Percentiles rank a stretch among this genome's conserved stretches.
Evolutionary conservation across 2,329 filamentous ascomycete species (phyloP).

Genomic region (Magnaporthiopsis rhizophila): DNA sequence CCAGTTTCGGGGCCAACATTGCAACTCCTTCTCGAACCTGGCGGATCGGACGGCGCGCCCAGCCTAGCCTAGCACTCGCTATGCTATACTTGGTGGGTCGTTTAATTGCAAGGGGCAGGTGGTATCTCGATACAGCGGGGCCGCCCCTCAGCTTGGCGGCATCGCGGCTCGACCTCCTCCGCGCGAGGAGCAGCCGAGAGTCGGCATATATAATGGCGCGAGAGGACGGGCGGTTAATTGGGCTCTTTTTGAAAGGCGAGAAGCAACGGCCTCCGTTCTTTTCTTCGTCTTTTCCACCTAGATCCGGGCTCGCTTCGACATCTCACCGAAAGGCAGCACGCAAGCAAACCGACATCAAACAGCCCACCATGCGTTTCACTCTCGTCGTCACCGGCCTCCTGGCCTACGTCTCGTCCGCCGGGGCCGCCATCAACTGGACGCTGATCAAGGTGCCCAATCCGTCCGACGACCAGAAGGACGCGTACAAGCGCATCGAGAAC

Average conservation of each 20-base stretch:
- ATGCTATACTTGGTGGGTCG: background rate
- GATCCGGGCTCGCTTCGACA: background rate
- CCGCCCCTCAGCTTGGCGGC: too few relatives aligned
- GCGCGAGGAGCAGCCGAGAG: background rate
- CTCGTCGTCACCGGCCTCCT: conserved; percentile 17
- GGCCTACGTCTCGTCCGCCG: conserved; percentile 23
- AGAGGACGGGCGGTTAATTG: background rate
- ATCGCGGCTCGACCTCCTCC: background rate
- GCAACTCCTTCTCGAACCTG: too few relatives aligned
- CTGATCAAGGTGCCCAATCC: conserved; percentile 31
- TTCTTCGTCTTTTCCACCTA: background rate
- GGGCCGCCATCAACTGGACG: conserved; percentile 29
- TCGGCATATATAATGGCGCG: background rate
- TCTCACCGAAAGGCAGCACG: too few relatives aligned
- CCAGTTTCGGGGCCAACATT: too few relatives aligned
- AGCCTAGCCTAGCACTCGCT: background rate
- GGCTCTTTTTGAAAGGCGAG: background rate
- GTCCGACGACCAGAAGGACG: conserved; percentile 31
- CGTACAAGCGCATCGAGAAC: conserved; percentile 33
- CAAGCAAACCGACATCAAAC: background rate
- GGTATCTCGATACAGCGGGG: background rate
- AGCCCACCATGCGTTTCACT: conserved; percentile 26
- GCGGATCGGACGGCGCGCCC: too few relatives aligned
- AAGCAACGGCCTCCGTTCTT: background rate
- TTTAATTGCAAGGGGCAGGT: background rate